A percentile compares a stretch with the other conserved stretches of the same genome.
Evolutionary conservation across 805 yeast genomes (phyloP).

Genomic region (Pichia paraexigua): DNA sequence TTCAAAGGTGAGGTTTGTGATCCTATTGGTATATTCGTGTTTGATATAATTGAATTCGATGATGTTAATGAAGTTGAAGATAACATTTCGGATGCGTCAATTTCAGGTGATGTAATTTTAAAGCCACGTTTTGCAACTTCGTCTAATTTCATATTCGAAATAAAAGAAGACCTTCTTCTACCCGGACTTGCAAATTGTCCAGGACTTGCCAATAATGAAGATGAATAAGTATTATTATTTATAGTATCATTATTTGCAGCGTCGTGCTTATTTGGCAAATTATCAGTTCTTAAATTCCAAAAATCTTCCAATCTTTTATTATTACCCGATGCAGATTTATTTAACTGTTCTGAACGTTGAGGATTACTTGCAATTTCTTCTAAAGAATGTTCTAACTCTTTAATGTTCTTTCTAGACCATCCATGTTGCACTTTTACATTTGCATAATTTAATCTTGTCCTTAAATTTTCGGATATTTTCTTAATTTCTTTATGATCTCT

Average conservation of each 20-base stretch:
- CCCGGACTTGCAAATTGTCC: neutral
- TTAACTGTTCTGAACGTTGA: slow-evolving; percentile 10
- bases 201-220: slow-evolving; percentile 1
- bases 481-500: slow-evolving; percentile 26
- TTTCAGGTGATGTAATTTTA: slow-evolving; percentile 8
- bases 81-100: neutral
- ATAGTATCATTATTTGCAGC: neutral
- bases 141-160: slow-evolving; percentile 20
- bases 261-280: slow-evolving; percentile 14
- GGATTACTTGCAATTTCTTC: slow-evolving; percentile 15
- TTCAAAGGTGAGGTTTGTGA: slow-evolving; percentile 10
- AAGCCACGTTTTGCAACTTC: slow-evolving; percentile 20
- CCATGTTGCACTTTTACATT: slow-evolving; percentile 31
- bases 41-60: neutral
- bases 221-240: slow-evolving; percentile 3
- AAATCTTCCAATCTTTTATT: slow-evolving; percentile 19
- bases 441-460: slow-evolving; percentile 31
- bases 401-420: slow-evolving; percentile 25
- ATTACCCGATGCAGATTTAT: slow-evolving; percentile 1
- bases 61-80: neutral
- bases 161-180: slow-evolving; percentile 12
- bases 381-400: slow-evolving; percentile 24
- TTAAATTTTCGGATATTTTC: slow-evolving; percentile 30
- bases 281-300: slow-evolving; percentile 23
- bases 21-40: neutral